A percentile compares a stretch with the other conserved stretches of the same genome.
Evolutionary conservation across 129 eudicot genomes (phyloP).

Genomic region (Lactuca saligna): DNA sequence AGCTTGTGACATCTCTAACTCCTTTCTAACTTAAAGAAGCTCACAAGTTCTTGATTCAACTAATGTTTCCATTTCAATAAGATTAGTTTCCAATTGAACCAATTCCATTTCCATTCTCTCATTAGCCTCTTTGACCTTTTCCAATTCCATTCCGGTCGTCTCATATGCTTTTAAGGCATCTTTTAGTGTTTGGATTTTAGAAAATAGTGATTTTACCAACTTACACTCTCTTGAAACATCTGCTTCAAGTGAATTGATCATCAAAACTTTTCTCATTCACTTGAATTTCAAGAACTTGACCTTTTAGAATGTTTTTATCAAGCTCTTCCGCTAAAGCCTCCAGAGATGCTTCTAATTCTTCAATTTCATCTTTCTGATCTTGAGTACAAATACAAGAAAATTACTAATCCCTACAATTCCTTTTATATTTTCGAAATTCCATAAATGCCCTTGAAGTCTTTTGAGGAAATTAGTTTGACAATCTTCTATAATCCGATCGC

Average conservation of each 20-base stretch:
- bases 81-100: constrained; percentile 46
- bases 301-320: constrained; percentile 42
- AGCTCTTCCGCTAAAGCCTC: constrained; percentile 56
- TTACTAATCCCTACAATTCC: too few species aligned
- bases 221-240: constrained; percentile 47
- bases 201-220: constrained; percentile 40
- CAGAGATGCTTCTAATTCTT: constrained; percentile 49
- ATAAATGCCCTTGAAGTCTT: too few species aligned
- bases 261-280: constrained; percentile 52
- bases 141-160: constrained; percentile 50
- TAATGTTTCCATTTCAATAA: constrained; percentile 45
- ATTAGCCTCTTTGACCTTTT: constrained; percentile 42
- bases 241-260: constrained; percentile 46
- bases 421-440: too few species aligned
- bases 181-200: constrained; percentile 45
- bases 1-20: constrained; percentile 68
- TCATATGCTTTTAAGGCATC: constrained; percentile 51
- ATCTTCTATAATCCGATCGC: too few species aligned
- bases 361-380: constrained; percentile 71
- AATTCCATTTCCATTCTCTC: constrained; percentile 62
- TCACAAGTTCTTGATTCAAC: constrained; percentile 50
- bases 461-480: too few species aligned
- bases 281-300: constrained; percentile 57
- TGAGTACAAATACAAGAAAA: too few species aligned
- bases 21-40: constrained; percentile 48